A percentile compares a stretch with the other conserved stretches of the same genome.
These are phyloP conservation scores for Herpotrichia juniperi DNA, from an alignment of 2,329 filamentous ascomycete genomes.

Conservation along the genomic window DNA sequence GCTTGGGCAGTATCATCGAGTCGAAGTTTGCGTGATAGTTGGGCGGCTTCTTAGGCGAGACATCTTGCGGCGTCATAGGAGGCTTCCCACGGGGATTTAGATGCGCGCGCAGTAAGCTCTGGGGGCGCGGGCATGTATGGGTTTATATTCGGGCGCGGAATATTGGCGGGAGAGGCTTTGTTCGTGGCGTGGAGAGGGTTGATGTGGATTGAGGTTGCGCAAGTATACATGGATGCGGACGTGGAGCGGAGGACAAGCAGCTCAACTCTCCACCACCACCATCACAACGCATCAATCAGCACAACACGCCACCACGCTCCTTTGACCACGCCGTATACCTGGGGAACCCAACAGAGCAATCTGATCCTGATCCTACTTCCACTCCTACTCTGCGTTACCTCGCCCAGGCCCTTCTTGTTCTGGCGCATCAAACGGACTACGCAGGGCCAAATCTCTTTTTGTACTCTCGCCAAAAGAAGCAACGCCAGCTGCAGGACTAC, in stretches of 20 bases:
- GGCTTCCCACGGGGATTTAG: constrained; percentile 38
- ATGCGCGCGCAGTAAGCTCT: constrained; percentile 31
- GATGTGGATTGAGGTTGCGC: not conserved
- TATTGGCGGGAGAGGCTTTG: not conserved
- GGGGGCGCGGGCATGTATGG: constrained; percentile 43
- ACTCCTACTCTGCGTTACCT: not conserved
- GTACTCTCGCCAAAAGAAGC: not conserved
- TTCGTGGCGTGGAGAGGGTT: not conserved
- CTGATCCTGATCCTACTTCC: constrained; percentile 5
- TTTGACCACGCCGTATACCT: not conserved
- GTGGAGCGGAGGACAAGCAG: not conserved
- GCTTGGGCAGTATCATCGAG: constrained; percentile 66
- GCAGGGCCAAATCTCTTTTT: not conserved
- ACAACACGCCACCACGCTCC: not conserved
- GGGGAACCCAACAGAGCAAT: not conserved
- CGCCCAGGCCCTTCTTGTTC: constrained; percentile 8
- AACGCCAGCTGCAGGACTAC: too few relatives aligned
- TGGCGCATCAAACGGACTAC: not conserved
- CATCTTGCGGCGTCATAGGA: constrained; percentile 51
- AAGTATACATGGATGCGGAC: constrained; percentile 2
- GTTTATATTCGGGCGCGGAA: constrained; percentile 39
- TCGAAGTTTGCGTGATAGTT: constrained; percentile 65
- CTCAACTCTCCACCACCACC: not conserved
- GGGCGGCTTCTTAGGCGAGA: constrained; percentile 41
- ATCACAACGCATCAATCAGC: not conserved